A percentile compares a stretch with the other conserved stretches of the same genome.
Evolutionary conservation across 257 asterid species (phyloP).

Genomic region (Nicotiana tomentosiformis): DNA sequence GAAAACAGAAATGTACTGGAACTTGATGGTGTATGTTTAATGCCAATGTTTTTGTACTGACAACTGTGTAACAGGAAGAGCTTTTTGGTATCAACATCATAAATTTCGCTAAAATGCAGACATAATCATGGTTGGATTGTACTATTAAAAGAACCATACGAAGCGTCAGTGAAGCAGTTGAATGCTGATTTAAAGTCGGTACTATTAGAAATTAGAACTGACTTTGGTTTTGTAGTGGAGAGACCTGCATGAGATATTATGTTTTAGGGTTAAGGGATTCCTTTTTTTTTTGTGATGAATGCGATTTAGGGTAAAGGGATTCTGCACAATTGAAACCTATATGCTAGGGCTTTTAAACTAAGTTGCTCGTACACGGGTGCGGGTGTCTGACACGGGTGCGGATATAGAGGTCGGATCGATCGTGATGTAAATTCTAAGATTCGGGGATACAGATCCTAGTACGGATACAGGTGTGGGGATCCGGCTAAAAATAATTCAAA

Average conservation of each 20-base stretch:
- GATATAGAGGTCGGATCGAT: no score
- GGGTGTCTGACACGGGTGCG: no score
- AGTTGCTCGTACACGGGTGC: no score
- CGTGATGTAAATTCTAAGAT: no score
- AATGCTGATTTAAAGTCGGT: not conserved
- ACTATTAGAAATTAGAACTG: not conserved
- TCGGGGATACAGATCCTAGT: no score
- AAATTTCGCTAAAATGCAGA: not conserved
- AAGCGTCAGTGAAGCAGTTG: not conserved
- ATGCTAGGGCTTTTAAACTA: not conserved
- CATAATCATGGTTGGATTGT: not conserved
- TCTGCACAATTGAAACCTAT: not conserved
- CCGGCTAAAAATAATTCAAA: no score
- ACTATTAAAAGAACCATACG: not conserved
- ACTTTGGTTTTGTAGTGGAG: not conserved
- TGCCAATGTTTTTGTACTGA: not conserved
- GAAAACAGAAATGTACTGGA: not conserved
- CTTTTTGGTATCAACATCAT: not conserved
- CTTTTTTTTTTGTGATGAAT: no score
- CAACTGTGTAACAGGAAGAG: not conserved
- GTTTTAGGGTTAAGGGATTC: not conserved
- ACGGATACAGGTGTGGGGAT: no score
- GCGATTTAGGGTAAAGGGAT: not conserved
- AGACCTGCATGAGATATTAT: not conserved
- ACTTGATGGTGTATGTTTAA: not conserved